Evolutionary conservation across 768 basidiomycete genomes (phyloP).

Genomic region (Kwoniella dejecticola): DNA sequence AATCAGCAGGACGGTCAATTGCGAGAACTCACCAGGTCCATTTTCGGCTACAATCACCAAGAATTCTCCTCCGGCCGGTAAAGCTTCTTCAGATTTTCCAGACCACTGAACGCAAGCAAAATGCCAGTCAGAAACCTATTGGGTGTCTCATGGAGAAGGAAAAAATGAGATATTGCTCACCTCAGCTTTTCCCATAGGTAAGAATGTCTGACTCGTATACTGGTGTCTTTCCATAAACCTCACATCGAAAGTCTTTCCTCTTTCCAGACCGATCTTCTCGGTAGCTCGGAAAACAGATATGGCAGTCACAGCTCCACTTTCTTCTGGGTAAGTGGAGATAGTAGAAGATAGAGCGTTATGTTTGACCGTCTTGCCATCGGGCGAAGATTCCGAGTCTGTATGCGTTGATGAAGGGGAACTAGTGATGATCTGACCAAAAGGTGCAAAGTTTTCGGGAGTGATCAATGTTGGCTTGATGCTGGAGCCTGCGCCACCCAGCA

Average conservation of each 20-base stretch:
- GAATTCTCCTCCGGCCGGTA: constrained; percentile 62
- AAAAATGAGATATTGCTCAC: constrained; percentile 28
- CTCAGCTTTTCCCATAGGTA: constrained; percentile 75
- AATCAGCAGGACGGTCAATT: background rate
- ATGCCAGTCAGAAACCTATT: background rate
- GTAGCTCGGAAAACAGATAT: constrained; percentile 84
- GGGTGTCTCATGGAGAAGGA: background rate
- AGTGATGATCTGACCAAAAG: constrained; percentile 87
- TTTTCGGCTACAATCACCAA: constrained; percentile 86
- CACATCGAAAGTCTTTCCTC: constrained; percentile 63
- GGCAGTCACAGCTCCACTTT: constrained; percentile 64
- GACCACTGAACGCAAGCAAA: constrained; percentile 50
- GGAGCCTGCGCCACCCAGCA: background rate
- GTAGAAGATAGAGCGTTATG: constrained; percentile 84
- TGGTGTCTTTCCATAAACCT: constrained; percentile 80
- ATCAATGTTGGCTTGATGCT: constrained; percentile 60
- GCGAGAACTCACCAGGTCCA: constrained; percentile 58
- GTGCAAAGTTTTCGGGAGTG: constrained; percentile 77
- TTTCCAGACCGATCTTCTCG: constrained; percentile 60
- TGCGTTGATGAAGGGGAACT: constrained; percentile 69
- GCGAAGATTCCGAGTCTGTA: constrained; percentile 73
- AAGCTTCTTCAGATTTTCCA: constrained; percentile 57
- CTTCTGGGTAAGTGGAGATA: constrained; percentile 64
- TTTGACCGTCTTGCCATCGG: constrained; percentile 81
- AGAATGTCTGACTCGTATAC: constrained; percentile 87